A percentile compares a stretch with the other conserved stretches of the same genome.
These are phyloP conservation scores for Arachis monticola DNA, from an alignment of 331 rosid genomes.

Conservation along the genomic window DNA sequence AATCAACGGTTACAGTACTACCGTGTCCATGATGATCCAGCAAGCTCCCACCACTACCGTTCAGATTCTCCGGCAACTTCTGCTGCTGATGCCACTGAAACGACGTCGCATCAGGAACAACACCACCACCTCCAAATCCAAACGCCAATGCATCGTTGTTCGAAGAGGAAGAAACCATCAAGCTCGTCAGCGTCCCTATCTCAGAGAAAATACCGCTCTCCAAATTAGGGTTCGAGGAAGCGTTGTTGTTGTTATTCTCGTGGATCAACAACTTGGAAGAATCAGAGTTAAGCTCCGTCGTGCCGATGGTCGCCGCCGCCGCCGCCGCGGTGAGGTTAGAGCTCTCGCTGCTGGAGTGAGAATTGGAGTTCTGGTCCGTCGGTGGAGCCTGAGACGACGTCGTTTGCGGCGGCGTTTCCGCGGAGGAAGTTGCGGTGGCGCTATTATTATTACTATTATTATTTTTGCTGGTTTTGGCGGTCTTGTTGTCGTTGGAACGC, in stretches of 20 bases:
- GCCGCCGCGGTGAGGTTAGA: constrained; percentile 73
- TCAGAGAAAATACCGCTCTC: constrained; percentile 70
- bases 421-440: constrained; percentile 6
- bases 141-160: constrained; percentile 65
- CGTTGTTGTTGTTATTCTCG: neutral
- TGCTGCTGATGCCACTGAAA: constrained; percentile 44
- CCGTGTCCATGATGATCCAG: constrained; percentile 44
- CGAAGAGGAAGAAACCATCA: constrained; percentile 52
- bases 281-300: constrained; percentile 53
- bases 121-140: constrained; percentile 35
- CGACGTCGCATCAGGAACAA: constrained; percentile 36
- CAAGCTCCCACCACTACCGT: constrained; percentile 40
- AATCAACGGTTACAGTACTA: constrained; percentile 55
- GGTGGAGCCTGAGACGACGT: constrained; percentile 33
- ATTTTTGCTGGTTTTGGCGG: constrained; percentile 12
- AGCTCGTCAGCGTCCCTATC: constrained; percentile 70
- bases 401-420: constrained; percentile 2
- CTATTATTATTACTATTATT: no score
- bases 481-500: constrained; percentile 60
- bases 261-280: constrained; percentile 48
- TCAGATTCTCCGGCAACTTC: constrained; percentile 54
- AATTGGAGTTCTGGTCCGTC: constrained; percentile 58
- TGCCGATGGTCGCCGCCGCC: constrained; percentile 41
- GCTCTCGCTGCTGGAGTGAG: constrained; percentile 90
- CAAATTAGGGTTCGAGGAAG: constrained; percentile 37